These are phyloP conservation scores for Linum trigynum DNA, from an alignment of 345 rosid species.

Conservation along the genomic window DNA sequence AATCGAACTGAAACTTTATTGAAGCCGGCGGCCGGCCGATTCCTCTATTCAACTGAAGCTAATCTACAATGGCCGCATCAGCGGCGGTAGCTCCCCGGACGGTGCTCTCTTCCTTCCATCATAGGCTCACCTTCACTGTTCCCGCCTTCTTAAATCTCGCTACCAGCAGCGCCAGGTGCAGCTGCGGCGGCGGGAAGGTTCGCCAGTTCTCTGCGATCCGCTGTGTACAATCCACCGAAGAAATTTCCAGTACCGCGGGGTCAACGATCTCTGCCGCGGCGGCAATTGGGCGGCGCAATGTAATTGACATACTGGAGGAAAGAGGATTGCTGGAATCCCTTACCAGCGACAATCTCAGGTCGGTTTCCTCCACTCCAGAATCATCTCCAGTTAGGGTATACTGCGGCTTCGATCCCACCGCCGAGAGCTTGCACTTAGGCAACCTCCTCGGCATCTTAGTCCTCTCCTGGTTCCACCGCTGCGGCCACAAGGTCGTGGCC, in stretches of 20 bases:
- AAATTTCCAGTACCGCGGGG: constrained; percentile 12
- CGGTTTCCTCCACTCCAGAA: constrained; percentile 37
- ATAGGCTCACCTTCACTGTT: constrained; percentile 19
- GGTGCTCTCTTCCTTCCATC: constrained; percentile 23
- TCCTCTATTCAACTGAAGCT: not conserved
- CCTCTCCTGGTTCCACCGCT: constrained; percentile 86
- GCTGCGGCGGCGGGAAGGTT: constrained; percentile 13
- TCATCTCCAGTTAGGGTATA: constrained; percentile 47
- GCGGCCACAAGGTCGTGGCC: constrained; percentile 83
- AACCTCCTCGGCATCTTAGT: constrained; percentile 85
- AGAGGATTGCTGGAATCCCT: constrained; percentile 77
- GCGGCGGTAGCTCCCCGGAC: constrained; percentile 26
- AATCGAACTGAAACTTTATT: not conserved
- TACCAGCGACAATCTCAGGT: constrained; percentile 68
- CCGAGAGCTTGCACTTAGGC: constrained; percentile 86
- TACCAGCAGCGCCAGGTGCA: constrained; percentile 4
- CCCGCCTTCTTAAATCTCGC: constrained; percentile 12
- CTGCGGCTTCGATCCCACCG: constrained; percentile 97
- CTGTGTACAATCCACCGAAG: constrained; percentile 21
- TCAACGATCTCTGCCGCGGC: constrained; percentile 19
- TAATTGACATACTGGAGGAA: constrained; percentile 61
- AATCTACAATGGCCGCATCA: not conserved
- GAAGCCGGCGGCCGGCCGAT: not conserved
- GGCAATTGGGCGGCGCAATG: constrained; percentile 31
- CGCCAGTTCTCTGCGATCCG: constrained; percentile 28